These are phyloP conservation scores for Lignosus rhinocerotis DNA, from an alignment of 1,284 basidiomycete species.

Conservation along the genomic window DNA sequence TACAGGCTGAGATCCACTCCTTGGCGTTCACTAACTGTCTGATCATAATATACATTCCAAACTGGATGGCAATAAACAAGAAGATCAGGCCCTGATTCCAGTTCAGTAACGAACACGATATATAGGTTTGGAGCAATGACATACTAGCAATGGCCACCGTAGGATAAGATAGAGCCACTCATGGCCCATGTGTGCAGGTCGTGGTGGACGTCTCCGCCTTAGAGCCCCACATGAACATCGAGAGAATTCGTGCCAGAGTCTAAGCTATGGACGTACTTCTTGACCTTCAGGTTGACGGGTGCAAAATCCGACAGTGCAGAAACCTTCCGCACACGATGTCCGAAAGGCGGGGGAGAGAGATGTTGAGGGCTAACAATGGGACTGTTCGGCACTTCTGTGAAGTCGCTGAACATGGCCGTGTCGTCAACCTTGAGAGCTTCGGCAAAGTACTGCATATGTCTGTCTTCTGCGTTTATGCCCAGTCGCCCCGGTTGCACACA, in stretches of 20 bases:
- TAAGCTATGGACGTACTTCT: constrained; percentile 44
- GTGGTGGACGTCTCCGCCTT: constrained; percentile 51
- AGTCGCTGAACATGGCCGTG: constrained; percentile 35
- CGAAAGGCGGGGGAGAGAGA: constrained; percentile 26
- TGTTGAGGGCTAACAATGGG: constrained; percentile 37
- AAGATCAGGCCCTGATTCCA: constrained; percentile 73
- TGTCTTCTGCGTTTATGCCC: constrained; percentile 29
- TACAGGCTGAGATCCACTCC: constrained; percentile 89
- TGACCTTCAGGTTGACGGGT: constrained; percentile 83
- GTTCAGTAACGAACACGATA: neutral
- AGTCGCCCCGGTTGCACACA: too few species aligned
- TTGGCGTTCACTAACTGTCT: constrained; percentile 93
- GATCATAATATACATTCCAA: constrained; percentile 84
- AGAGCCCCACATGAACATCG: constrained; percentile 27
- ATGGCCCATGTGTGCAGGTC: constrained; percentile 50
- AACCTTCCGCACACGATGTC: constrained; percentile 66
- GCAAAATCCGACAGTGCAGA: constrained; percentile 92
- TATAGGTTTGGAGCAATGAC: constrained; percentile 28
- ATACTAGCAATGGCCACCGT: constrained; percentile 87
- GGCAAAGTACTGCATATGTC: constrained; percentile 73
- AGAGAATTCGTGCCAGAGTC: neutral
- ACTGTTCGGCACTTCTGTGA: constrained; percentile 40
- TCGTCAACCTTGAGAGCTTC: constrained; percentile 68
- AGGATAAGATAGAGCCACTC: constrained; percentile 83
- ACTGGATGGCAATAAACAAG: constrained; percentile 83